These are phyloP conservation scores for Nannochloropsis oceanica DNA, from an alignment of 108 stramenopile species.

Conservation along the genomic window DNA sequence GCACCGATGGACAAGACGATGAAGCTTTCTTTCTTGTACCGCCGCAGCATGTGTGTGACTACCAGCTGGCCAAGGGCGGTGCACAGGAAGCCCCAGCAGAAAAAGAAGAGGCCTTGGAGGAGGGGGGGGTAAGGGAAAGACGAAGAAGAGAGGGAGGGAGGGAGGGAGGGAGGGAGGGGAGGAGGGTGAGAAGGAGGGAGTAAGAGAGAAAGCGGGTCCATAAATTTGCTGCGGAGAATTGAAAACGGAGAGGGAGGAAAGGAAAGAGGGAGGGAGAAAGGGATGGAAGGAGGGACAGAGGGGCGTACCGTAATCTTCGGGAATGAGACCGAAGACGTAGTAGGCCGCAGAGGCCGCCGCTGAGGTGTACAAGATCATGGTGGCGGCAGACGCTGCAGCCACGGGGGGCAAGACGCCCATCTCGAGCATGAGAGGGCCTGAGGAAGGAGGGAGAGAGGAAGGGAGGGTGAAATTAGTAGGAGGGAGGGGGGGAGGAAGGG, in stretches of 20 bases:
- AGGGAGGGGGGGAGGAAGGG: too few relatives aligned
- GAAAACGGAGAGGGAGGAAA: background rate
- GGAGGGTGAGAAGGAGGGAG: background rate
- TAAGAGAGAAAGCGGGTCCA: background rate
- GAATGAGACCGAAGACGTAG: too few relatives aligned
- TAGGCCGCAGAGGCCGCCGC: too few relatives aligned
- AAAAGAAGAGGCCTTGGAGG: background rate
- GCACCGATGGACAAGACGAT: background rate
- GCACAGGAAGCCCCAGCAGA: background rate
- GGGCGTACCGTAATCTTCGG: too few relatives aligned
- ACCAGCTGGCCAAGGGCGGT: background rate
- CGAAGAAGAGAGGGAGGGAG: background rate
- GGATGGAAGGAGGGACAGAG: background rate
- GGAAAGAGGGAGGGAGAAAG: background rate
- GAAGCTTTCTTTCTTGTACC: background rate
- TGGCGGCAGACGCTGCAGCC: too few relatives aligned
- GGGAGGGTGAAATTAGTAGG: too few relatives aligned
- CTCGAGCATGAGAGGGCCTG: too few relatives aligned
- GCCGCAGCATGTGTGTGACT: background rate
- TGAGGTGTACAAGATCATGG: too few relatives aligned
- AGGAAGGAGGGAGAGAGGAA: too few relatives aligned
- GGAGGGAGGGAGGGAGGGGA: background rate
- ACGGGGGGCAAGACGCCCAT: too few relatives aligned
- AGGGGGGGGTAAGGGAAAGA: background rate
- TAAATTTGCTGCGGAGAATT: background rate